Percentiles rank a stretch among this genome's conserved stretches.
Conservation (phyloP, 2,329 filamentous ascomycete species). For the Neurospora crassa region DNA sequence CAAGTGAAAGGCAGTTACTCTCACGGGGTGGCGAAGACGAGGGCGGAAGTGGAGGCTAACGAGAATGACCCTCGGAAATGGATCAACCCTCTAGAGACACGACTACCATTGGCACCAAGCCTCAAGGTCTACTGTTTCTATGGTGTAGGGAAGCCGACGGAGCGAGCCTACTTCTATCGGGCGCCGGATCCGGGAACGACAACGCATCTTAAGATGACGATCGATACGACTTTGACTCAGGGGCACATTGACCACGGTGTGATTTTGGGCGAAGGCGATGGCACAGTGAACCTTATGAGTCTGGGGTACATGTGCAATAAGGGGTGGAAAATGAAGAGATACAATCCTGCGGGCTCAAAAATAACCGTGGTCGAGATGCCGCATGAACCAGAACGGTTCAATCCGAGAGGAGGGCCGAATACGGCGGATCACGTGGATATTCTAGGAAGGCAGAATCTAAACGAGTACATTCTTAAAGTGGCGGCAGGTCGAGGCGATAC, state of each 20-base stretch:
- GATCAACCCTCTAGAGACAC: slow-evolving; percentile 88
- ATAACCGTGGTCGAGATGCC: slow-evolving; percentile 91
- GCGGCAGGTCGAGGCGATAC: slow-evolving; percentile 75
- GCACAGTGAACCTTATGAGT: slow-evolving; percentile 87
- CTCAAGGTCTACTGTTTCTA: slow-evolving; percentile 98
- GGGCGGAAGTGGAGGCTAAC: slow-evolving; percentile 71
- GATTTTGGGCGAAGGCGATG: slow-evolving; percentile 92
- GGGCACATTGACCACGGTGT: slow-evolving; percentile 73
- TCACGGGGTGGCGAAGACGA: slow-evolving; percentile 75
- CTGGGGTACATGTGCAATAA: slow-evolving; percentile 94
- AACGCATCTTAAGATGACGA: slow-evolving; percentile 65
- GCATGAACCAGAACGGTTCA: slow-evolving; percentile 89
- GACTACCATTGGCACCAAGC: slow-evolving; percentile 76
- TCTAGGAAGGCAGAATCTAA: slow-evolving; percentile 75
- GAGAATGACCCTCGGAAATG: slow-evolving; percentile 72
- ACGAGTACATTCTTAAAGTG: slow-evolving; percentile 80
- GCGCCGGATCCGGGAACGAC: slow-evolving; percentile 51
- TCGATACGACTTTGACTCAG: slow-evolving; percentile 54
- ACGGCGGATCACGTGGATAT: slow-evolving; percentile 95
- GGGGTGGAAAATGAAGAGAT: slow-evolving; percentile 88
- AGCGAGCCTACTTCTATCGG: slow-evolving; percentile 87
- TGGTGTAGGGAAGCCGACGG: slow-evolving; percentile 85
- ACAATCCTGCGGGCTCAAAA: slow-evolving; percentile 76
- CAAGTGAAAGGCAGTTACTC: slow-evolving; percentile 71
- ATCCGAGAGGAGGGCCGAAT: slow-evolving; percentile 61